Base-by-base conservation (phyloP, 1,284 basidiomycete species). In the Trametes sp. region DNA sequence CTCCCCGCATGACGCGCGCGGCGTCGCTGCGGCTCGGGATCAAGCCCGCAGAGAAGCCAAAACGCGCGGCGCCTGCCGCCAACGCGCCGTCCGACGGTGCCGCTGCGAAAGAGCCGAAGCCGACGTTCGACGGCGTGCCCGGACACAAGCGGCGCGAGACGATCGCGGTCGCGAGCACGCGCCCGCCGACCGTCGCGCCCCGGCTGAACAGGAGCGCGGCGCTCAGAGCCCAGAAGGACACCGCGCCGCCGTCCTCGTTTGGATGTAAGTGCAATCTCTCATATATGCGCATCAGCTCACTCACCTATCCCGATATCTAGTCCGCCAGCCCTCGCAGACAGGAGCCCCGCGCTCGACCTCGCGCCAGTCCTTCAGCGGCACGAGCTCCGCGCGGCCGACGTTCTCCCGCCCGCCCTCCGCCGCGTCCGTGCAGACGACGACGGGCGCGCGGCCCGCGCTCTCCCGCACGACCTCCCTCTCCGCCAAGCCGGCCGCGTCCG, bases 141-240 rank as follows among this genome's bases (percentile, higher is more conserved):
- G 93, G 93, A 0, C 92, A 94, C 72, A 94, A 93, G 76, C 81
- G 92, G 58, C 78, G 89, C 36, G 89, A 92, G 73, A 84, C 84
- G 13, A 87, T 94, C 64, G 72, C 84, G 1, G 92, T 94, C 24
- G 82, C 87, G 16, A 89, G 87, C 63, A 82, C 83, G 7, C 81
- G 78, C 65, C 79, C 86, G 9, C 92, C 93, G 0, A 80, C 80
- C 1, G 81, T 93, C 14, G 78, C 82, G 9, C 92, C 92, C 3
- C 81, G 88, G 44, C 73, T 84, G 65, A 94, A 93, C 69, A 87
- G 82, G 73, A 90, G 88, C 67, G 89, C 92, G 11, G 81, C 83
- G 9, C 70, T 94, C 67, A 80, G 92, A 38, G 81, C 80, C 50
- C 76, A 81, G 65, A 88, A 87, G 74, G 85, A 89, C 2, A 64